Evolutionary conservation across 2,329 filamentous ascomycete species (phyloP).

Genomic region (Neonectria hederae): DNA sequence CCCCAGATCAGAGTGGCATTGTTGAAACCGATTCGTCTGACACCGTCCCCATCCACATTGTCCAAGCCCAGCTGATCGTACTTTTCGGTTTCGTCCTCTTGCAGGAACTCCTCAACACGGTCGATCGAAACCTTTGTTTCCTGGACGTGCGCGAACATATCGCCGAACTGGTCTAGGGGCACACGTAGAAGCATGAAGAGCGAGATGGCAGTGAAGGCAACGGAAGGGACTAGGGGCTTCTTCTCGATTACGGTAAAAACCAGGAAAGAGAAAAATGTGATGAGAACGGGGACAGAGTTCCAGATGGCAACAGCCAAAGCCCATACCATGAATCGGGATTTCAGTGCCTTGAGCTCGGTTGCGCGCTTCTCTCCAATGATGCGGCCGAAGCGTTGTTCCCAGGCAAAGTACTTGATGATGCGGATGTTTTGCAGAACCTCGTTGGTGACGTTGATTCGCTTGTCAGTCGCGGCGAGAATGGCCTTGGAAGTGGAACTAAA

Average conservation of each 20-base stretch:
- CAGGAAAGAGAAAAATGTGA: constrained; percentile 96
- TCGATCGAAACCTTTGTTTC: constrained; percentile 97
- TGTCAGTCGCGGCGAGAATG: constrained; percentile 93
- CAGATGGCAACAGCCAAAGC: constrained; percentile 90
- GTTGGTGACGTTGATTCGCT: constrained; percentile 95
- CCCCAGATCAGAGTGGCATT: constrained; percentile 92
- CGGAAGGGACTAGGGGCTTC: constrained; percentile 88
- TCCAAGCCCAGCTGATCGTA: constrained; percentile 82
- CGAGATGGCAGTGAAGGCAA: constrained; percentile 95
- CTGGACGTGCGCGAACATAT: constrained; percentile 98
- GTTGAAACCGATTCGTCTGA: constrained; percentile 83
- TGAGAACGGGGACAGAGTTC: constrained; percentile 94
- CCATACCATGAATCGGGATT: constrained; percentile 90
- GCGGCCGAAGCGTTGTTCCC: constrained; percentile 90
- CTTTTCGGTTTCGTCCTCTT: constrained; percentile 95
- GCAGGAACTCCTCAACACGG: constrained; percentile 93
- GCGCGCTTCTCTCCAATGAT: constrained; percentile 90
- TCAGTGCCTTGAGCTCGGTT: constrained; percentile 79
- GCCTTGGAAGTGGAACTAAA: constrained; percentile 89
- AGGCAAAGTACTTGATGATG: constrained; percentile 99
- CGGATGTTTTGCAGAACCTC: constrained; percentile 97
- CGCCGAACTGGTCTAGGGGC: constrained; percentile 92
- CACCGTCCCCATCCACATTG: constrained; percentile 73
- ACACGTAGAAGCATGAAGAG: constrained; percentile 94
- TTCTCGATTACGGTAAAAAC: constrained; percentile 91